Evolutionary conservation across 495 filamentous ascomycete genomes (phyloP).

Genomic region (Mycothermus thermophilus): DNA sequence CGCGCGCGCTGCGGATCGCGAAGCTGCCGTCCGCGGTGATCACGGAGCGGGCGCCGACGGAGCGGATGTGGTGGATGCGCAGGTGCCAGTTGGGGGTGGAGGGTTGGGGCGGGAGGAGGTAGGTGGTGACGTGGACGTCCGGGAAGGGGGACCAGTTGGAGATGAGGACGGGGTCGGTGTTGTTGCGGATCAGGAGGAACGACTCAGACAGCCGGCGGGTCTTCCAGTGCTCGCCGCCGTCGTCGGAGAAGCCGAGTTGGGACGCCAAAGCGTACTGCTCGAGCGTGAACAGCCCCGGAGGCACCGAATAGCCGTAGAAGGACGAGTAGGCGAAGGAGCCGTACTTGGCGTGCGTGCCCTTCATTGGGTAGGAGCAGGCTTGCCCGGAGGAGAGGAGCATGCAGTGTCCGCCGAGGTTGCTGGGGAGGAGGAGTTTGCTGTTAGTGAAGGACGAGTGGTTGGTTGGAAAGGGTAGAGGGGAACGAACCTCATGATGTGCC

Average conservation of each 20-base stretch:
- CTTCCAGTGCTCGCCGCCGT: constrained; percentile 69
- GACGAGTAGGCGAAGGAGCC: constrained; percentile 65
- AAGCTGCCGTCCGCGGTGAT: constrained; percentile 57
- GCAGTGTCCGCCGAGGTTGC: constrained; percentile 48
- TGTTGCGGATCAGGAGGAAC: constrained; percentile 35
- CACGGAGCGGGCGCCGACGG: constrained; percentile 43
- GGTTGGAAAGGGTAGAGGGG: constrained; percentile 1
- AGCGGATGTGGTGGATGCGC: constrained; percentile 43
- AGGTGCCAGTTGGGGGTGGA: constrained; percentile 53
- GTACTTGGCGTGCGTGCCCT: constrained; percentile 70
- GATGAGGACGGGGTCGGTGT: constrained; percentile 40
- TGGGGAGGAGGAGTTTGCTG: not conserved
- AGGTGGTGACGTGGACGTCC: constrained; percentile 50
- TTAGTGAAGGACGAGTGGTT: not conserved
- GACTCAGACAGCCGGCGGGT: constrained; percentile 48
- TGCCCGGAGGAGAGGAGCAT: constrained; percentile 64
- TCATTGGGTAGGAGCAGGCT: constrained; percentile 65
- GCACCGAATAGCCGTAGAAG: constrained; percentile 62
- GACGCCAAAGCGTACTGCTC: constrained; percentile 64
- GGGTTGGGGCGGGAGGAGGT: constrained; percentile 44
- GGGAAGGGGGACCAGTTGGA: constrained; percentile 54
- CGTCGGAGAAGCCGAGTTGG: constrained; percentile 62
- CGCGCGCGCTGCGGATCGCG: constrained; percentile 50
- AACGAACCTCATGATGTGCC: constrained; percentile 48
- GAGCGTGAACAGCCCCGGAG: constrained; percentile 58